Evolutionary conservation across 1,284 basidiomycete genomes (phyloP), one percentile per base, ranked within the genome.

Genomic region (Microbotryum scabiosae): DNA sequence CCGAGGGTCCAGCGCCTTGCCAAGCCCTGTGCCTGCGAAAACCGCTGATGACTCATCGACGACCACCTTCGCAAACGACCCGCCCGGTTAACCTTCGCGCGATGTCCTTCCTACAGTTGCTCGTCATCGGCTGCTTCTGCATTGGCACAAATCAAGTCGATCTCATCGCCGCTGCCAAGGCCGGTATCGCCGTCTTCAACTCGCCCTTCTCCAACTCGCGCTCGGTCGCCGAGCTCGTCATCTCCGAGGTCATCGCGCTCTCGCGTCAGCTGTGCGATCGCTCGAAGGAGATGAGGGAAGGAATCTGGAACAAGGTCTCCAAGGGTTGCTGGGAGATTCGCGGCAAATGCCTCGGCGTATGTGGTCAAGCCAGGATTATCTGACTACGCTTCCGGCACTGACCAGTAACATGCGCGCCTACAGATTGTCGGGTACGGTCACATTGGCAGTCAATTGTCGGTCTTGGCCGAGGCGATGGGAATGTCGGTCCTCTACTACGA

Each of bases 151-250:
- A 98, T 78, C 96, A 98, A 77, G 96, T 98, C 71, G 92, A 97
- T 76, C 85, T 98, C 56, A 69, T 76, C 50, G 84, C 87, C 5
- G 92, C 94, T 45, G 85, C 89, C 54, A 84, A 84, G 62, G 85
- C 87, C 60, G 96, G 96, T 70, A 89, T 99, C 68, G 90, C 93
- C 45, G 96, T 99, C 59, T 99, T 99, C 83, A 99, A 99, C 78
- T 98, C 94, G 16, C 96, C 96, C 41, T 99, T 98, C 79, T 94
- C 96, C 76, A 99, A 99, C 79, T 98, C 96, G 48, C 90, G 96
- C 66, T 97, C 94, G 0, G 96, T 99, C 56, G 96, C 96, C 52
- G 96, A 99, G 79, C 85, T 99, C 54, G 96, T 99, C 75, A 86
- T 99, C 75, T 83, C 85, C 64, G 96, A 99, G 78, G 81, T 97